These are phyloP conservation scores for Neurospora sp. DNA, from an alignment of 2,329 filamentous ascomycete species.

Conservation along the genomic window DNA sequence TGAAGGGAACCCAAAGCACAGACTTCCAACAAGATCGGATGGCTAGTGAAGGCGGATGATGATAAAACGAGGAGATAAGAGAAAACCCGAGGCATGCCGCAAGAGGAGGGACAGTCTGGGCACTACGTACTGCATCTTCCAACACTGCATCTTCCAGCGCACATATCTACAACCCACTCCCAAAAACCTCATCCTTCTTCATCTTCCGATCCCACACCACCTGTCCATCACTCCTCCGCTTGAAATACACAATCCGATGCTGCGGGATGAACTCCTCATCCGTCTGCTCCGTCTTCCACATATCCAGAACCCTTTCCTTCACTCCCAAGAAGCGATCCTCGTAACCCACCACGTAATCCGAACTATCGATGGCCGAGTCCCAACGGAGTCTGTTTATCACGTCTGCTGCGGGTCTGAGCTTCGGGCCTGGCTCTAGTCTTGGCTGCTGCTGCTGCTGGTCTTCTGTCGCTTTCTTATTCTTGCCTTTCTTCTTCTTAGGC, in stretches of 20 bases:
- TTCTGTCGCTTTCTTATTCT: conserved; percentile 12
- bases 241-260: conserved; percentile 54
- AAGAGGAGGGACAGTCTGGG: too few relatives aligned
- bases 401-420: conserved; percentile 47
- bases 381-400: conserved; percentile 51
- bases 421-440: conserved; percentile 27
- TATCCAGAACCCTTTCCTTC: conserved; percentile 41
- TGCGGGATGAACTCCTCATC: conserved; percentile 59
- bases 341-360: conserved; percentile 49
- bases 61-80: too few relatives aligned
- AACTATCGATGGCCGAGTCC: conserved; percentile 43
- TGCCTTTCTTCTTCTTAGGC: conserved; percentile 9
- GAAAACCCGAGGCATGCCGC: too few relatives aligned
- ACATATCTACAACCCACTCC: conserved; percentile 33
- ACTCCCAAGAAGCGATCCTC: conserved; percentile 49
- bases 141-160: background rate
- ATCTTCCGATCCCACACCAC: conserved; percentile 49
- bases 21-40: too few relatives aligned
- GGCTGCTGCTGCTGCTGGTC: conserved; percentile 2
- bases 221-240: conserved; percentile 37
- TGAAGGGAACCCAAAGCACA: too few relatives aligned
- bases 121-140: too few relatives aligned
- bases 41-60: too few relatives aligned
- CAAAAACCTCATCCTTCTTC: conserved; percentile 46
- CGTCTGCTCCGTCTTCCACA: conserved; percentile 53